phyloP scores from a whole-genome alignment of 2,329 filamentous ascomycete species.

The Colletotrichum falcatum region DNA sequence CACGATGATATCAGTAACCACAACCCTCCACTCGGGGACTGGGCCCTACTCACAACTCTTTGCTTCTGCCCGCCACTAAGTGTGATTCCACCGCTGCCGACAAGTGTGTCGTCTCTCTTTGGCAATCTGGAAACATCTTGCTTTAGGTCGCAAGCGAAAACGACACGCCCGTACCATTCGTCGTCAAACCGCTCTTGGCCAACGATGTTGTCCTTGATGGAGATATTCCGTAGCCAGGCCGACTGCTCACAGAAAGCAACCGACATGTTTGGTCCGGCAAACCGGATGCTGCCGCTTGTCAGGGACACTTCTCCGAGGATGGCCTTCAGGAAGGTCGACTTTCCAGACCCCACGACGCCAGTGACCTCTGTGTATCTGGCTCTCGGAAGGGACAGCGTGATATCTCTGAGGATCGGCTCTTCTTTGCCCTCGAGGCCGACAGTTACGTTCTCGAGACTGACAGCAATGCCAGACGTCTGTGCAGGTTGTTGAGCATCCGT shows the following conservation, averaged over 20 bases:
- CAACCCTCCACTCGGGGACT: neutral
- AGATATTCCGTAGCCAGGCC: slow-evolving; percentile 43
- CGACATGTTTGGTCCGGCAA: neutral
- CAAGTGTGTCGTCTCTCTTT: slow-evolving; percentile 31
- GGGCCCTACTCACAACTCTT: slow-evolving; percentile 39
- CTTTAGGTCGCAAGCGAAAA: slow-evolving; percentile 39
- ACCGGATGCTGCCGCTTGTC: neutral
- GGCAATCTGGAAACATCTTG: slow-evolving; percentile 41
- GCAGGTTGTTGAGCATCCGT: neutral
- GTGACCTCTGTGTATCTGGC: slow-evolving; percentile 22
- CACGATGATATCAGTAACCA: neutral
- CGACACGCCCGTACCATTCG: slow-evolving; percentile 48
- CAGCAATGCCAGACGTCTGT: neutral
- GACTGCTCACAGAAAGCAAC: slow-evolving; percentile 43
- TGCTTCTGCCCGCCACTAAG: slow-evolving; percentile 45
- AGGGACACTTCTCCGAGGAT: slow-evolving; percentile 43
- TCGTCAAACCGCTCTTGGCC: slow-evolving; percentile 44
- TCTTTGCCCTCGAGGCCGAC: slow-evolving; percentile 18
- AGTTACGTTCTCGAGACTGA: neutral
- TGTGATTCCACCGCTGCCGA: slow-evolving; percentile 40
- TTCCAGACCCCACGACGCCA: slow-evolving; percentile 39
- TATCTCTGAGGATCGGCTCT: slow-evolving; percentile 13
- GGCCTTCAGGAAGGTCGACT: slow-evolving; percentile 43
- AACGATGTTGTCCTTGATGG: slow-evolving; percentile 43
- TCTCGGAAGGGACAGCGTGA: slow-evolving; percentile 15